Conservation (phyloP, 371 early-diverging fungal species). For the Smittium mucronatum region DNA sequence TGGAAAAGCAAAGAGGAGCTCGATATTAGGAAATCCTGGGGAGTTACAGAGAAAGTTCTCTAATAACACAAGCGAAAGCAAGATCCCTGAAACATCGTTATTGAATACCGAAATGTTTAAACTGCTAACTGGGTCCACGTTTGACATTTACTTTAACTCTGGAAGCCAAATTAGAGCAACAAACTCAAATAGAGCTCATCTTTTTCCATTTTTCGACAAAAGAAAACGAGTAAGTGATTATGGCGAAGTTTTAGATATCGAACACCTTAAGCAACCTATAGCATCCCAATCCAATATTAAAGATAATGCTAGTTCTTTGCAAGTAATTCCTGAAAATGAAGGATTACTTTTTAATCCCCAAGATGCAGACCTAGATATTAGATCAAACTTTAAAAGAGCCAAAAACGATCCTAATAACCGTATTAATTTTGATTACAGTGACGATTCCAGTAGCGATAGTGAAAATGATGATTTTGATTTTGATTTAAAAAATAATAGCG, state of each 20-base stretch:
- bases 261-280: constrained; percentile 34
- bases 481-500: too few relatives aligned
- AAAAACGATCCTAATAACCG: neutral
- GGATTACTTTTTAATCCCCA: neutral
- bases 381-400: neutral
- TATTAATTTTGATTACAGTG: neutral
- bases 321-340: neutral
- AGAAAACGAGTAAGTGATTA: constrained; percentile 81
- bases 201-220: constrained; percentile 81
- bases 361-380: neutral
- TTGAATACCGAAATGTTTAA: constrained; percentile 3
- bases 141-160: neutral
- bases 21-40: neutral
- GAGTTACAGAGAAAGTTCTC: neutral
- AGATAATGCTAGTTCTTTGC: neutral
- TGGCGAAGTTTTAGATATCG: constrained; percentile 78
- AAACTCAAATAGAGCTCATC: constrained; percentile 53
- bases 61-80: neutral
- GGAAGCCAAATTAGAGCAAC: neutral
- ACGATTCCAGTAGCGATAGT: neutral
- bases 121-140: neutral
- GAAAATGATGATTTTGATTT: constrained; percentile 4
- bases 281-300: neutral
- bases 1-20: neutral
- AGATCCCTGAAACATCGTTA: neutral